Percentiles rank a stretch among this genome's conserved stretches.
These are phyloP conservation scores for Sisymbrium irio DNA, from an alignment of 345 rosid genomes.

Conservation along the genomic window DNA sequence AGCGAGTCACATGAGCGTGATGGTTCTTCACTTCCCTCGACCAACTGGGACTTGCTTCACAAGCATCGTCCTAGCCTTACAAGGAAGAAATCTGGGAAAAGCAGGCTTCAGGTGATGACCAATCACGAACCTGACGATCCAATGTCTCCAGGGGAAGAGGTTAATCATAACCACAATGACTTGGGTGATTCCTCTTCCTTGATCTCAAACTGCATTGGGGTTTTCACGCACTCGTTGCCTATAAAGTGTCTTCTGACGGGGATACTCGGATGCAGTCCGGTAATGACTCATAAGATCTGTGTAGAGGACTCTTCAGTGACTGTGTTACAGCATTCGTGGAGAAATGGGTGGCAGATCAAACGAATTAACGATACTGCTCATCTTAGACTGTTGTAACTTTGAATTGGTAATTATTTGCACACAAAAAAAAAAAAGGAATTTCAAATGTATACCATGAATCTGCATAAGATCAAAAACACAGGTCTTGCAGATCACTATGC, in stretches of 20 bases:
- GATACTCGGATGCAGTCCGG: constrained; percentile 75
- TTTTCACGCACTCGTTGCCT: constrained; percentile 81
- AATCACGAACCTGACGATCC: constrained; percentile 71
- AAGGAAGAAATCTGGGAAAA: constrained; percentile 87
- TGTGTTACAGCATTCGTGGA: constrained; percentile 77
- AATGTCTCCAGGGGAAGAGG: constrained; percentile 60
- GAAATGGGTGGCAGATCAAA: constrained; percentile 91
- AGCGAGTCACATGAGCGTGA: constrained; percentile 55
- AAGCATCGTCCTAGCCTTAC: constrained; percentile 59
- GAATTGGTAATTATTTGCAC: constrained; percentile 5
- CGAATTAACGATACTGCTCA: constrained; percentile 83
- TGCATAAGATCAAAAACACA: constrained; percentile 15
- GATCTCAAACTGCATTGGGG: constrained; percentile 50
- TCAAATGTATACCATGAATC: constrained; percentile 18
- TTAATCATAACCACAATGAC: constrained; percentile 38
- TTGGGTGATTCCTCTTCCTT: constrained; percentile 53
- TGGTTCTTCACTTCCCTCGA: constrained; percentile 44
- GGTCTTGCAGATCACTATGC: constrained; percentile 11
- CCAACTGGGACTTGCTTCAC: constrained; percentile 59
- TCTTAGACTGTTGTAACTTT: constrained; percentile 73
- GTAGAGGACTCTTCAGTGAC: constrained; percentile 92
- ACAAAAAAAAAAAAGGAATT: not conserved
- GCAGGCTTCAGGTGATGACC: constrained; percentile 79
- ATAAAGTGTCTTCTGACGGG: constrained; percentile 87
- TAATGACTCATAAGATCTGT: constrained; percentile 68